Conservation (phyloP, 495 filamentous ascomycete species). For the Chaetomidium leptoderma region DNA sequence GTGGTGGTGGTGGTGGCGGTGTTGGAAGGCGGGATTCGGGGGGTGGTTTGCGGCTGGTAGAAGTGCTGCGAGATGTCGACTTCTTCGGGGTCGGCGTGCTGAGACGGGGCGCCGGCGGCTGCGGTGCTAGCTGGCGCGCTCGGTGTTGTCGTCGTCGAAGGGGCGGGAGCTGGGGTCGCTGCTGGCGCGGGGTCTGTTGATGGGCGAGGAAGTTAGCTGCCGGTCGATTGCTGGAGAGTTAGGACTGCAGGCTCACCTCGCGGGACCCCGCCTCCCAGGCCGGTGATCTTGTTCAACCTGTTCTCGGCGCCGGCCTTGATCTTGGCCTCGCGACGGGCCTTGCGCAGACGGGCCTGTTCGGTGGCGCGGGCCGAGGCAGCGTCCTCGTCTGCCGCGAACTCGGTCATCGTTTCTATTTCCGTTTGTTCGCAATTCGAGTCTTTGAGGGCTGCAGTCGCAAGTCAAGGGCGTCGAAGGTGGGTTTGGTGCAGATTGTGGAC, state of each 20-base stretch:
- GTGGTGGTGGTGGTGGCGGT: slow-evolving; percentile 18
- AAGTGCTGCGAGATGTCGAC: slow-evolving; percentile 65
- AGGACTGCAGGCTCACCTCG: slow-evolving; percentile 34
- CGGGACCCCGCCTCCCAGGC: slow-evolving; percentile 61
- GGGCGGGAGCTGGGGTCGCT: slow-evolving; percentile 1
- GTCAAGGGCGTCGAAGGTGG: not conserved
- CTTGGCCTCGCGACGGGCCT: slow-evolving; percentile 87
- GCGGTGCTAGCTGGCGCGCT: slow-evolving; percentile 1
- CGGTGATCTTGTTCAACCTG: slow-evolving; percentile 81
- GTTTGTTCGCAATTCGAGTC: not conserved
- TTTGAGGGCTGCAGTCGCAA: not conserved
- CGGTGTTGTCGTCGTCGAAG: slow-evolving; percentile 3
- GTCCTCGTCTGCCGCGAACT: slow-evolving; percentile 32
- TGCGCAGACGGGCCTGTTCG: slow-evolving; percentile 76
- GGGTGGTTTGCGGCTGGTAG: slow-evolving; percentile 45
- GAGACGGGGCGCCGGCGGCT: slow-evolving; percentile 12
- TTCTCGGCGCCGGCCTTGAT: slow-evolving; percentile 75
- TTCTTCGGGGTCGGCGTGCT: slow-evolving; percentile 63
- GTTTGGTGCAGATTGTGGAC: not conserved
- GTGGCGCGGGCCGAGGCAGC: slow-evolving; percentile 60
- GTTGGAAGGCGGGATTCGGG: slow-evolving; percentile 24
- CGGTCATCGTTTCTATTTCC: slow-evolving; percentile 21
- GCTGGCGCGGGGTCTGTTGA: slow-evolving; percentile 22
- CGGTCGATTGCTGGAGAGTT: not conserved
- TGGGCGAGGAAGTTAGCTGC: not conserved